phyloP scores from a whole-genome alignment of 2,329 filamentous ascomycete species.

The Colletotrichum scovillei region DNA sequence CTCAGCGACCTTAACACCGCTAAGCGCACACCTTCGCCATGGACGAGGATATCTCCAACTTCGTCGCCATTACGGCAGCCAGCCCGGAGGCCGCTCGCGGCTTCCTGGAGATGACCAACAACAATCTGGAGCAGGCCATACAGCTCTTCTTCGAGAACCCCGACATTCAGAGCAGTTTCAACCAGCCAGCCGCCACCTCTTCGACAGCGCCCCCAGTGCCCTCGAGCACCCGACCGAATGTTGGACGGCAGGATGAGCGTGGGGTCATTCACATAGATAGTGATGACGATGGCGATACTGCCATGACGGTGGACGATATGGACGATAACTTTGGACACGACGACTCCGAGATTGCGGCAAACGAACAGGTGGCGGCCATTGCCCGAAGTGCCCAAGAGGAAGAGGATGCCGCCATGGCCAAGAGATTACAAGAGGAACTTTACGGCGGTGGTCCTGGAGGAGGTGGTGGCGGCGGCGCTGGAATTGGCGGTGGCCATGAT shows the following conservation, averaged over 20 bases:
- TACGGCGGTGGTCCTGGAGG: constrained; percentile 65
- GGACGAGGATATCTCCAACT: constrained; percentile 81
- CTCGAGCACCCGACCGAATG: constrained; percentile 40
- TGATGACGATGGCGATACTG: constrained; percentile 72
- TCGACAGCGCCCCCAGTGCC: constrained; percentile 44
- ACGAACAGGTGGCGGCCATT: constrained; percentile 51
- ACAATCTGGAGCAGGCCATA: constrained; percentile 86
- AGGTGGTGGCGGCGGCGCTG: constrained; percentile 49
- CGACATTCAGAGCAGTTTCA: constrained; percentile 69
- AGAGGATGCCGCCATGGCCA: constrained; percentile 93
- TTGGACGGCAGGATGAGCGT: constrained; percentile 62
- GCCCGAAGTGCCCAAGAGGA: constrained; percentile 72
- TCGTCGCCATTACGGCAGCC: constrained; percentile 84
- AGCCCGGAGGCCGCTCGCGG: constrained; percentile 79
- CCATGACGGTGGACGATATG: constrained; percentile 50
- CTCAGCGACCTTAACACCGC: neutral
- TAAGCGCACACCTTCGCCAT: constrained; percentile 53
- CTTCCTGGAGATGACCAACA: constrained; percentile 87
- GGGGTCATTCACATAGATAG: constrained; percentile 82
- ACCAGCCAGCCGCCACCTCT: constrained; percentile 49
- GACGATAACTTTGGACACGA: constrained; percentile 52
- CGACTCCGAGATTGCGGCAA: constrained; percentile 44
- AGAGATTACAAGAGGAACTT: constrained; percentile 90
- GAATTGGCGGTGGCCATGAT: constrained; percentile 60
- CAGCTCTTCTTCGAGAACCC: constrained; percentile 92